phyloP scores from a whole-genome alignment of 2,329 filamentous ascomycete genomes.

The Stemphylium beticola region DNA sequence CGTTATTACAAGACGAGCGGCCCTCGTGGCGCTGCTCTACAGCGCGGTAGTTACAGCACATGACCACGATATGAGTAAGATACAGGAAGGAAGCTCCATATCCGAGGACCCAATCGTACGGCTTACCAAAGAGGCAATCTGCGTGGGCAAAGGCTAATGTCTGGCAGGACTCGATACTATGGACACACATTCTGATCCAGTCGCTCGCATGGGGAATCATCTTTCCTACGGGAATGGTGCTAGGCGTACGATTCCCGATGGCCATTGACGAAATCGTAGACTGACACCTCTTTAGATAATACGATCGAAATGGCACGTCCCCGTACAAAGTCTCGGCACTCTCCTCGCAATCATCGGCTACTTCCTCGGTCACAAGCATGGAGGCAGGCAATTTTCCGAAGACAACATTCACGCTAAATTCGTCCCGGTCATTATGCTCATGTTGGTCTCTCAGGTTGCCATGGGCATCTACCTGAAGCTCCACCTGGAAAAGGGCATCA shows the following conservation, averaged over 20 bases:
- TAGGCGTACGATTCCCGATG: constrained; percentile 69
- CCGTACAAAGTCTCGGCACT: constrained; percentile 77
- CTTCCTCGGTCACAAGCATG: constrained; percentile 89
- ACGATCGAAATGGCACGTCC: constrained; percentile 93
- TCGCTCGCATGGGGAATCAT: constrained; percentile 87
- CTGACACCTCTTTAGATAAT: constrained; percentile 67
- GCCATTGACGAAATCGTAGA: background rate
- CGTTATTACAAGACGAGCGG: constrained; percentile 16
- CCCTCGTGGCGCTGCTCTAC: constrained; percentile 32
- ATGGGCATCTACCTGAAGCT: constrained; percentile 87
- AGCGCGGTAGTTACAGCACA: constrained; percentile 42
- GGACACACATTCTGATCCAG: constrained; percentile 92
- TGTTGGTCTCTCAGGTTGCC: constrained; percentile 76
- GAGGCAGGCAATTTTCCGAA: constrained; percentile 79
- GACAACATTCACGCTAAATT: constrained; percentile 75
- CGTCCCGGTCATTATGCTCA: constrained; percentile 78
- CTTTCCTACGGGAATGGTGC: constrained; percentile 93
- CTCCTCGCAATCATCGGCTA: constrained; percentile 81
- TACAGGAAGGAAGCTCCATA: constrained; percentile 47
- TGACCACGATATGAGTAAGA: constrained; percentile 50
- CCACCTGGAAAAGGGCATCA: constrained; percentile 83
- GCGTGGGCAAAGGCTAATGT: constrained; percentile 17
- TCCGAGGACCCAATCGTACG: constrained; percentile 47
- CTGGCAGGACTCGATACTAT: constrained; percentile 76
- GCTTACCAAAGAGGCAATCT: background rate